These are phyloP conservation scores for Starmerella floris DNA, from an alignment of 805 yeast genomes.

Conservation along the genomic window DNA sequence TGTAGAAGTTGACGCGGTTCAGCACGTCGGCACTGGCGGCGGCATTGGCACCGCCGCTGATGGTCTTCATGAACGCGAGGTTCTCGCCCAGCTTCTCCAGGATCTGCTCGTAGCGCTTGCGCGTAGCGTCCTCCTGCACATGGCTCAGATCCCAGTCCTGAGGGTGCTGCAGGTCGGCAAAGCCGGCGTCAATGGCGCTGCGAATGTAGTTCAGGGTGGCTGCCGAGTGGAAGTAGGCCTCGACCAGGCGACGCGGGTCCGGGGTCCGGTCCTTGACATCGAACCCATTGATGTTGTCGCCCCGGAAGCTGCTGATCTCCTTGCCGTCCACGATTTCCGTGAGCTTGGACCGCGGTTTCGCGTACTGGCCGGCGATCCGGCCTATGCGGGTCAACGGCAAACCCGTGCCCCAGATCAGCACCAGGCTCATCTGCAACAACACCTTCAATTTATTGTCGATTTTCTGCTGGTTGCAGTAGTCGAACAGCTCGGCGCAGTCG, in stretches of 20 bases:
- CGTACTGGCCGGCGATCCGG: conserved; percentile 35
- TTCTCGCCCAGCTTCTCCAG: conserved; percentile 29
- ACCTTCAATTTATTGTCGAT: conserved; percentile 34
- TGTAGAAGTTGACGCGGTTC: conserved; percentile 29
- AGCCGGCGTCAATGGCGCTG: conserved; percentile 27
- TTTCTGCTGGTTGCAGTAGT: conserved; percentile 31
- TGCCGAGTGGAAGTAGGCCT: conserved; percentile 35
- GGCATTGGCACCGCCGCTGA: conserved; percentile 25
- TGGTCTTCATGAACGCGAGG: conserved; percentile 29
- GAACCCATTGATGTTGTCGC: conserved; percentile 34
- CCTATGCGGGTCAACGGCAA: conserved; percentile 32
- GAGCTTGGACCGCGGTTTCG: conserved; percentile 34
- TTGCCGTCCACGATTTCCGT: conserved; percentile 33
- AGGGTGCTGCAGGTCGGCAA: conserved; percentile 32
- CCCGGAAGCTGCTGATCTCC: conserved; percentile 32
- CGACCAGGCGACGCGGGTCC: conserved; percentile 31
- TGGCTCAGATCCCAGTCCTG: conserved; percentile 33
- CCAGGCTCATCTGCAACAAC: conserved; percentile 33
- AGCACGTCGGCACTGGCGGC: conserved; percentile 12
- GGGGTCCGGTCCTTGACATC: conserved; percentile 31
- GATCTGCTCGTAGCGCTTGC: conserved; percentile 30
- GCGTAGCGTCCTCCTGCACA: conserved; percentile 28
- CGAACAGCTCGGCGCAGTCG: conserved; percentile 35
- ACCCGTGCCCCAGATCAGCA: conserved; percentile 33
- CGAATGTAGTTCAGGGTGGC: conserved; percentile 34